Evolutionary conservation across 345 rosid genomes (phyloP).

Genomic region (Raphanus sativus): DNA sequence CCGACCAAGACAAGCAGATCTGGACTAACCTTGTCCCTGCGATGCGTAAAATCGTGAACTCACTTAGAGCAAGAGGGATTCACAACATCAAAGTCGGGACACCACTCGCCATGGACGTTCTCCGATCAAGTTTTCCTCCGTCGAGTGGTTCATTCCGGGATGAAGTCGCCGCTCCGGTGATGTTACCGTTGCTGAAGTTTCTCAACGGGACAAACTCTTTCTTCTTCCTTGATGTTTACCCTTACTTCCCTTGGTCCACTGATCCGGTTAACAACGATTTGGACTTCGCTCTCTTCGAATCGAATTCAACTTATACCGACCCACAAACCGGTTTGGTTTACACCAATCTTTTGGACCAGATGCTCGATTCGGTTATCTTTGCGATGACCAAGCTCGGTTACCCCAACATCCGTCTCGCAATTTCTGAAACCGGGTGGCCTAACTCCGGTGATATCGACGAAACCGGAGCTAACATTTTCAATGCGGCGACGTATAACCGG

Average conservation of each 20-base stretch:
- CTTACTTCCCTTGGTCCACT: conserved; percentile 70
- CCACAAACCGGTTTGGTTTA: conserved; percentile 51
- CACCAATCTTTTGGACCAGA: conserved; percentile 73
- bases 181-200: conserved; percentile 60
- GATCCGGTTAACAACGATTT: conserved; percentile 45
- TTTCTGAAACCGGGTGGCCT: conserved; percentile 94
- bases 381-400: conserved; percentile 70
- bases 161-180: conserved; percentile 50
- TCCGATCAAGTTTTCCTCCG: conserved; percentile 63
- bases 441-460: conserved; percentile 64
- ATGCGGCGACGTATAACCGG: conserved; percentile 77
- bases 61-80: conserved; percentile 47
- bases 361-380: conserved; percentile 64
- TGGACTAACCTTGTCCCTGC: conserved; percentile 68
- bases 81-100: conserved; percentile 68
- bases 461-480: conserved; percentile 60
- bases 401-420: conserved; percentile 45
- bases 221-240: conserved; percentile 76
- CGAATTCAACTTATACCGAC: conserved; percentile 52
- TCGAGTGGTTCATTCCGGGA: conserved; percentile 59
- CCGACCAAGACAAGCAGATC: conserved; percentile 40
- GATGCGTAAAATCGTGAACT: conserved; percentile 51
- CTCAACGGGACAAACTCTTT: conserved; percentile 62
- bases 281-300: conserved; percentile 52
- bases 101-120: conserved; percentile 69